Conservation (phyloP, 2,329 filamentous ascomycete species). For the Hymenoscyphus repandus region DNA sequence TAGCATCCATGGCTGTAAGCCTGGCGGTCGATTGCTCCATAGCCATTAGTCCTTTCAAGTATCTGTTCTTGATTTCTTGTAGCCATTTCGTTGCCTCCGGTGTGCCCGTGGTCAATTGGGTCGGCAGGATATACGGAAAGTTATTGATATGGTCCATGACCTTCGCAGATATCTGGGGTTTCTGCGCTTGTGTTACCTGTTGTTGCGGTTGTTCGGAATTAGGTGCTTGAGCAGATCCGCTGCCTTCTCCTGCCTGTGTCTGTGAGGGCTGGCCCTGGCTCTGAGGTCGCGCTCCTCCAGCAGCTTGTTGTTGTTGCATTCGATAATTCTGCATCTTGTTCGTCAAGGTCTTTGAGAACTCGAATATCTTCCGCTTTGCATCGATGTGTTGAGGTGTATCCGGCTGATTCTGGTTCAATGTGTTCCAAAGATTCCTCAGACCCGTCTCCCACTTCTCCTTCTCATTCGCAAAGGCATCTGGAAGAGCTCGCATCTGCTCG, state of each 20-base stretch:
- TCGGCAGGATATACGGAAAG: slow-evolving; percentile 43
- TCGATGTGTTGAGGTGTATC: slow-evolving; percentile 45
- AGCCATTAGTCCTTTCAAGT: slow-evolving; percentile 42
- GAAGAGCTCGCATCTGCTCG: slow-evolving; percentile 30
- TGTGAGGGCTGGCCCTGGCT: slow-evolving; percentile 11
- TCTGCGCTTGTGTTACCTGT: slow-evolving; percentile 11
- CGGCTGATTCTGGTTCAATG: slow-evolving; percentile 43
- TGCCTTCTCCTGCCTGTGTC: slow-evolving; percentile 13
- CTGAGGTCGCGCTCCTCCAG: slow-evolving; percentile 13
- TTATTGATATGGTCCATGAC: slow-evolving; percentile 43
- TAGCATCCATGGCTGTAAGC: slow-evolving; percentile 38
- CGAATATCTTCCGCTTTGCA: slow-evolving; percentile 52
- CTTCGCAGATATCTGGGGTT: slow-evolving; percentile 23
- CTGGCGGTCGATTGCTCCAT: slow-evolving; percentile 44
- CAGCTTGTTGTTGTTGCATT: slow-evolving; percentile 15
- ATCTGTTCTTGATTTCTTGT: slow-evolving; percentile 42
- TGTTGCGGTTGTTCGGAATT: slow-evolving; percentile 5
- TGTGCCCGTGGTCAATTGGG: slow-evolving; percentile 36
- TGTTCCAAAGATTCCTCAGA: slow-evolving; percentile 46
- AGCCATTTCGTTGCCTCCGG: slow-evolving; percentile 44
- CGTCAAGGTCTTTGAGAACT: slow-evolving; percentile 55
- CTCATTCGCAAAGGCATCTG: slow-evolving; percentile 43
- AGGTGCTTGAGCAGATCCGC: background rate
- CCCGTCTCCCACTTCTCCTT: slow-evolving; percentile 55
- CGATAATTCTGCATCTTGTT: slow-evolving; percentile 41